Evolutionary conservation across 2,329 filamentous ascomycete genomes (phyloP).

Genomic region (Trichoderma sp.): DNA sequence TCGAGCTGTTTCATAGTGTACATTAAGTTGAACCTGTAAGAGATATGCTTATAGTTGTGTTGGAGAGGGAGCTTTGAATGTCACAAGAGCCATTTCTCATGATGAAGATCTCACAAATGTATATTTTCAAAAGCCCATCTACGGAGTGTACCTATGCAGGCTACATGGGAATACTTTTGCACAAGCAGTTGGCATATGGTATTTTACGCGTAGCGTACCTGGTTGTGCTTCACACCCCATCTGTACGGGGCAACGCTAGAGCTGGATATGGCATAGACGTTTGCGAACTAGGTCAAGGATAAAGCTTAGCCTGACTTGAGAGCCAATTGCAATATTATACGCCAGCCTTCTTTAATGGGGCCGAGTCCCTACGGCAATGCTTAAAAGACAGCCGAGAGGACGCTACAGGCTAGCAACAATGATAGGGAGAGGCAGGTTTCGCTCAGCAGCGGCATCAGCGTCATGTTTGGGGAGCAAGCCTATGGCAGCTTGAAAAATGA

Average conservation of each 20-base stretch:
- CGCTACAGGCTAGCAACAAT: not conserved
- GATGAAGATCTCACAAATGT: not conserved
- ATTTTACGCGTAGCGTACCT: not conserved
- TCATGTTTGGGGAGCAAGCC: not conserved
- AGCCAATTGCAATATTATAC: constrained; percentile 1
- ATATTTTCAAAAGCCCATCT: not conserved
- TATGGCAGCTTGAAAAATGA: not conserved
- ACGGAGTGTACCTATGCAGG: too few species aligned
- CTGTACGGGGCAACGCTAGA: not conserved
- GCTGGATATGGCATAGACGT: not conserved
- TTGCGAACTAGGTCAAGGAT: constrained; percentile 6
- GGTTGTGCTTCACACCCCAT: not conserved
- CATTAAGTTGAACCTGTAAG: not conserved
- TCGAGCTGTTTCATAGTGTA: not conserved
- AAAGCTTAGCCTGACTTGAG: not conserved
- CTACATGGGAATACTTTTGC: not conserved
- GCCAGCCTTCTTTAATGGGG: not conserved
- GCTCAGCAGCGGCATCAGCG: not conserved
- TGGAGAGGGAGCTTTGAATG: not conserved
- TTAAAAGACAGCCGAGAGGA: not conserved
- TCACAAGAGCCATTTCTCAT: not conserved
- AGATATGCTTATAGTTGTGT: not conserved
- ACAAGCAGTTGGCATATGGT: not conserved
- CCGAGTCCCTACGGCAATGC: not conserved
- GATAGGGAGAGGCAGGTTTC: not conserved